Conservation (phyloP, 2,329 filamentous ascomycete species). For the Xenoacremonium recifei region DNA sequence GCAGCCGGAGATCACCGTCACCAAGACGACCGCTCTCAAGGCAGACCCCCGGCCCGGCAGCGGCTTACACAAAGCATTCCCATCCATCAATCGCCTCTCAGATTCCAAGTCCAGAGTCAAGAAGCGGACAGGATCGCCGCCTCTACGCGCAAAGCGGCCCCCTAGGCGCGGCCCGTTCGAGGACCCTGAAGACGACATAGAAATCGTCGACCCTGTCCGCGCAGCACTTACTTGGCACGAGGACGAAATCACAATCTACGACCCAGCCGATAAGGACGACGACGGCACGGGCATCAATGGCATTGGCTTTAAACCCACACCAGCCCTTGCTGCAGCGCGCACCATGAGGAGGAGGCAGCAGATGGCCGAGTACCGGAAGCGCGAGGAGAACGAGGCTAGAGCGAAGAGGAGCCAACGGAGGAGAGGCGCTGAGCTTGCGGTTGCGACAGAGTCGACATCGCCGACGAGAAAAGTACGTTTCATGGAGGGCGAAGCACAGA, state of each 20-base stretch:
- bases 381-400: conserved; percentile 60
- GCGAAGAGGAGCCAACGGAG: conserved; percentile 53
- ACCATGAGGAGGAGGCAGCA: conserved; percentile 58
- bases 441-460: conserved; percentile 25
- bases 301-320: conserved; percentile 64
- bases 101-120: conserved; percentile 37
- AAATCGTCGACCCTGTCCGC: conserved; percentile 51
- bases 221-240: conserved; percentile 66
- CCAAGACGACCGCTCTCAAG: too few relatives aligned
- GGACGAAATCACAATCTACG: conserved; percentile 66
- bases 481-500: conserved; percentile 37
- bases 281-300: conserved; percentile 67
- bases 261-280: conserved; percentile 63
- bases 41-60: conserved; percentile 1
- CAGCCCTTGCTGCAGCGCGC: conserved; percentile 58
- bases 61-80: conserved; percentile 32
- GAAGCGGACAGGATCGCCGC: conserved; percentile 39
- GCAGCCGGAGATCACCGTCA: background rate
- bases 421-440: conserved; percentile 29
- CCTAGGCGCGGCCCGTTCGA: conserved; percentile 4
- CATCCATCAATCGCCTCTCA: conserved; percentile 37
- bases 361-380: conserved; percentile 59
- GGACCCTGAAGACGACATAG: conserved; percentile 11
- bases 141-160: conserved; percentile 28
- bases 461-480: conserved; percentile 39